These are phyloP conservation scores for Polysphondylium violaceum DNA, from an alignment of 78 protist species.

Conservation along the genomic window DNA sequence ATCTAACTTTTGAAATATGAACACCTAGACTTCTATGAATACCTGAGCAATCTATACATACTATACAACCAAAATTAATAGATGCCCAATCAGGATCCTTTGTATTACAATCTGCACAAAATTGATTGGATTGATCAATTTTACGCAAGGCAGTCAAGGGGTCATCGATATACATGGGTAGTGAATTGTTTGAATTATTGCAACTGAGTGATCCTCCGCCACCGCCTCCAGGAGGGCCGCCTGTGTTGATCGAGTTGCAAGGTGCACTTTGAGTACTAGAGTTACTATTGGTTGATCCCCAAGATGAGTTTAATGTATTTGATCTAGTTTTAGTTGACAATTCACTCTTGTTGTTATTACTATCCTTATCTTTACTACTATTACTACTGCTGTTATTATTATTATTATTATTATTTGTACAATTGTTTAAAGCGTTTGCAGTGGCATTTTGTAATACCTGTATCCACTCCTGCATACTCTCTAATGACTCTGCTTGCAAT, in stretches of 20 bases:
- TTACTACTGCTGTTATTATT: background rate
- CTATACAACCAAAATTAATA: slow-evolving; percentile 81
- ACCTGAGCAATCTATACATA: slow-evolving; percentile 91
- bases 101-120: slow-evolving; percentile 81
- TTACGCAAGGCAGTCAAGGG: slow-evolving; percentile 15
- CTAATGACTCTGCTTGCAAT: slow-evolving; percentile 62
- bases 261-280: slow-evolving; percentile 2
- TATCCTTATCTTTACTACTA: background rate
- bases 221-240: slow-evolving; percentile 11
- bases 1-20: slow-evolving; percentile 89
- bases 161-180: background rate
- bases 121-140: slow-evolving; percentile 24
- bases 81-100: slow-evolving; percentile 89
- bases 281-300: slow-evolving; percentile 19
- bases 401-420: slow-evolving; percentile 24
- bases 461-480: slow-evolving; percentile 81
- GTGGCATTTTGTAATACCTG: slow-evolving; percentile 77
- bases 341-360: background rate
- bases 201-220: background rate
- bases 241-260: background rate
- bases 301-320: slow-evolving; percentile 12
- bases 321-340: background rate
- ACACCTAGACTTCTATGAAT: slow-evolving; percentile 90
- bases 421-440: slow-evolving; percentile 72
- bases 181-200: background rate